Evolutionary conservation across 83 land plant genomes (phyloP).

Genomic region (Larix sibirica): DNA sequence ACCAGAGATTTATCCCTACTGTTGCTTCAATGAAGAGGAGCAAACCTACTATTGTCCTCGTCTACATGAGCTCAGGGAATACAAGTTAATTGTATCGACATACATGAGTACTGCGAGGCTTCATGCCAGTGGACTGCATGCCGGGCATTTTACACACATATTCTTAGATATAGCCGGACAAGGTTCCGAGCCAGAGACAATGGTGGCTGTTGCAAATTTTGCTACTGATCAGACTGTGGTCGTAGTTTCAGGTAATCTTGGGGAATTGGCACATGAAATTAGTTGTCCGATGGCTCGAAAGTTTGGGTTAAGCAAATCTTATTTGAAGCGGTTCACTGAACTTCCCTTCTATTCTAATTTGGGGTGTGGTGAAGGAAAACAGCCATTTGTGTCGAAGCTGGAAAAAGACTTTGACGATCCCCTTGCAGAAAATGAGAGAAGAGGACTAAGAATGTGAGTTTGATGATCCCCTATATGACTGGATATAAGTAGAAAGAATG

Average conservation of each 20-base stretch:
- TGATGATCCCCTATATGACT: no score
- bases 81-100: slow-evolving; percentile 75
- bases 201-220: slow-evolving; percentile 66
- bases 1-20: slow-evolving; percentile 42
- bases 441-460: no score
- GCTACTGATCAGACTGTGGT: slow-evolving; percentile 55
- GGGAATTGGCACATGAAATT: slow-evolving; percentile 79
- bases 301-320: slow-evolving; percentile 73
- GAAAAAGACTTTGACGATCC: not conserved
- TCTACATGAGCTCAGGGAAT: slow-evolving; percentile 33
- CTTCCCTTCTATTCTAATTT: slow-evolving; percentile 42
- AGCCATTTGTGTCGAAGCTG: slow-evolving; percentile 65
- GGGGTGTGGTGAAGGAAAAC: slow-evolving; percentile 24
- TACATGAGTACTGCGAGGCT: slow-evolving; percentile 72
- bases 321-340: slow-evolving; percentile 73
- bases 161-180: slow-evolving; percentile 92
- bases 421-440: no score
- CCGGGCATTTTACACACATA: slow-evolving; percentile 84
- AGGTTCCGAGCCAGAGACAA: slow-evolving; percentile 84
- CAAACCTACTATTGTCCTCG: slow-evolving; percentile 59
- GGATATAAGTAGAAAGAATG: no score
- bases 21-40: slow-evolving; percentile 42
- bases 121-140: slow-evolving; percentile 52
- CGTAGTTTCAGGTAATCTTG: slow-evolving; percentile 89
- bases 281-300: slow-evolving; percentile 58